Conservation (phyloP, 164 flowering plant genomes). For the Buxus sempervirens region DNA sequence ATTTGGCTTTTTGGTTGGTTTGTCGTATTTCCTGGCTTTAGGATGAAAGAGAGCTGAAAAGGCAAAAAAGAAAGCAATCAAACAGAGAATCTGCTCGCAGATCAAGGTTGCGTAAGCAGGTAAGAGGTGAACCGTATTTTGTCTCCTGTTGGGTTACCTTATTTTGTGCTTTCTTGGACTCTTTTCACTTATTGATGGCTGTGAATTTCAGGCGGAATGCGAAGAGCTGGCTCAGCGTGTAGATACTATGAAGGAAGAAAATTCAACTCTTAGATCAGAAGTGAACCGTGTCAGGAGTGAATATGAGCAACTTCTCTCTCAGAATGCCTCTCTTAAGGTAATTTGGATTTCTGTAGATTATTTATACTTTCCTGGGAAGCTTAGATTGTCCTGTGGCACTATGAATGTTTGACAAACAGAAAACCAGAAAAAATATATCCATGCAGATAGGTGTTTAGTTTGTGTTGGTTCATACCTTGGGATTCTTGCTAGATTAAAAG, state of each 20-base stretch:
- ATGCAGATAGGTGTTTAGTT: too few species aligned
- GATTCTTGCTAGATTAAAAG: background rate
- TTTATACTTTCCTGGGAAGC: too few species aligned
- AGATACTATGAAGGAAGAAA: slow-evolving; percentile 75
- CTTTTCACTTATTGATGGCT: slow-evolving; percentile 1
- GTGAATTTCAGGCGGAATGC: slow-evolving; percentile 73
- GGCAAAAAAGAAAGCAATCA: slow-evolving; percentile 94
- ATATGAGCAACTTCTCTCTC: slow-evolving; percentile 69
- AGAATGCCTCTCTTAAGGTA: slow-evolving; percentile 85
- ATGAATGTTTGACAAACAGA: too few species aligned
- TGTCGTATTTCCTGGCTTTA: slow-evolving; percentile 19
- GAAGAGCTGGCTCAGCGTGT: slow-evolving; percentile 91
- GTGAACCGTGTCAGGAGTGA: slow-evolving; percentile 64
- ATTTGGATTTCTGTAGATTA: background rate
- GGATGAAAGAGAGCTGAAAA: slow-evolving; percentile 95
- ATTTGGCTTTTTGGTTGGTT: background rate
- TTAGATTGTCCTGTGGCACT: too few species aligned
- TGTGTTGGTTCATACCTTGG: too few species aligned
- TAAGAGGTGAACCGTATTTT: slow-evolving; percentile 13
- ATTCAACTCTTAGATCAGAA: slow-evolving; percentile 66
- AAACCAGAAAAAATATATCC: too few species aligned
- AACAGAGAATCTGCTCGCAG: slow-evolving; percentile 95
- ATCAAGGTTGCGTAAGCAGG: slow-evolving; percentile 95
- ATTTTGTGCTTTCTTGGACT: background rate
- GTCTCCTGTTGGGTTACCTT: background rate